Evolutionary conservation across 1,284 basidiomycete species (phyloP), one percentile per base, ranked within the genome.

Genomic region (Blastosporella zonata): DNA sequence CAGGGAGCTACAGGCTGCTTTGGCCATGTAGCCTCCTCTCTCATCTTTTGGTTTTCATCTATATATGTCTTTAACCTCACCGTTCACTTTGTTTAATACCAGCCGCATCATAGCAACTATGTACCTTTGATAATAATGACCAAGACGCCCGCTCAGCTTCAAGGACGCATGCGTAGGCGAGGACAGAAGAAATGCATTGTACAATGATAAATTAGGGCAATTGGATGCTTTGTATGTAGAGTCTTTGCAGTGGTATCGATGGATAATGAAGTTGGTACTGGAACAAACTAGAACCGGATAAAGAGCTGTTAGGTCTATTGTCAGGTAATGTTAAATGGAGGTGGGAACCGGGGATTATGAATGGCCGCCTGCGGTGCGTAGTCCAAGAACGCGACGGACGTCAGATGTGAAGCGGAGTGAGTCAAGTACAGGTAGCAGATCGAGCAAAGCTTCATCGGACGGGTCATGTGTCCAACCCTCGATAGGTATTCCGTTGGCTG

Each of bases 381-480:
- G 82, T 46, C 96, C 94, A 42, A 99, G 77, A 23, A 99, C 87
- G 57, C 90, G 81, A 56, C 96, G 82, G 18, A 99, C 96, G 65
- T 99, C 96, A 52, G 83, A 89, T 3, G 95, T 97, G 69, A 99
- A 99, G 25, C 96, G 82, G 52, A 99, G 71, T 44, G 91, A 94
- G 69, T 99, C 96, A 49, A 99, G 81, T 40, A 99, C 87, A 17
- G 96, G 96, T 17, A 99, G 75, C 48, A 97, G 79, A 69, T 99
- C 95, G 43, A 99, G 83, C 40, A 99, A 75, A 8, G 95, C 96
- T 72, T 98, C 93, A 71, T 99, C 96, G 53, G 87, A 86, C 18
- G 94, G 95, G 68, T 99, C 97, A 55, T 94, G 88, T 15, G 94
- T 97, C 96, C 96, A 99, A 37, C 96, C 96, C 74, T 99, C 96